A percentile compares a stretch with the other conserved stretches of the same genome.
Conservation (phyloP, 2,329 filamentous ascomycete species). For the Didymella arachidicola region DNA sequence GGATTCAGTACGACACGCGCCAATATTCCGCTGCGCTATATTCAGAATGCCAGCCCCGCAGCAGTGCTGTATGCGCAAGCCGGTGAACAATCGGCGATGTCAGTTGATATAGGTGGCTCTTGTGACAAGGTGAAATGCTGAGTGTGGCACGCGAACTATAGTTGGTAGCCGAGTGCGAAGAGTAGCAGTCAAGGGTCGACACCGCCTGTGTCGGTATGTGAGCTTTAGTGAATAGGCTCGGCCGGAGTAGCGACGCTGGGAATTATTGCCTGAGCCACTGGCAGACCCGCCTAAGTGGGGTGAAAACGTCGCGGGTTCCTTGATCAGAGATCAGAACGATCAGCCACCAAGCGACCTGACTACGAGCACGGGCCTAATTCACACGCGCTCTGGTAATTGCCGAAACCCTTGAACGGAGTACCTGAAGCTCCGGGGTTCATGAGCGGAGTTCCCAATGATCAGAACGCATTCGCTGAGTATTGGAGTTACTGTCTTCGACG, state of each 20-base stretch:
- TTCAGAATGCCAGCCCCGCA: not conserved
- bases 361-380: slow-evolving; percentile 11
- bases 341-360: slow-evolving; percentile 18
- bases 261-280: slow-evolving; percentile 12
- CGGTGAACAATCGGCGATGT: slow-evolving; percentile 1
- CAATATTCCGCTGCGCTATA: not conserved
- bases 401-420: not conserved
- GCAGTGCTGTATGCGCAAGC: not conserved
- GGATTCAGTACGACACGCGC: not conserved
- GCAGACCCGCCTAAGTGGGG: slow-evolving; percentile 13
- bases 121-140: slow-evolving; percentile 1
- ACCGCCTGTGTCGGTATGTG: slow-evolving; percentile 4
- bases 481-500: not conserved
- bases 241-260: slow-evolving; percentile 3
- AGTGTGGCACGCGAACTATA: slow-evolving; percentile 7
- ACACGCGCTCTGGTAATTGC: not conserved
- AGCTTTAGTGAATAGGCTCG: slow-evolving; percentile 2
- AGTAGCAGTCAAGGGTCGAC: slow-evolving; percentile 6
- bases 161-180: slow-evolving; percentile 1
- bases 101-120: not conserved
- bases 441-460: not conserved
- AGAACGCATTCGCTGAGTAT: not conserved
- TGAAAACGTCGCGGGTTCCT: slow-evolving; percentile 9
- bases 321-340: slow-evolving; percentile 15
- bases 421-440: not conserved